A percentile compares a stretch with the other conserved stretches of the same genome.
These are phyloP conservation scores for Fremontodendron californicum DNA, from an alignment of 345 rosid species.

Conservation along the genomic window DNA sequence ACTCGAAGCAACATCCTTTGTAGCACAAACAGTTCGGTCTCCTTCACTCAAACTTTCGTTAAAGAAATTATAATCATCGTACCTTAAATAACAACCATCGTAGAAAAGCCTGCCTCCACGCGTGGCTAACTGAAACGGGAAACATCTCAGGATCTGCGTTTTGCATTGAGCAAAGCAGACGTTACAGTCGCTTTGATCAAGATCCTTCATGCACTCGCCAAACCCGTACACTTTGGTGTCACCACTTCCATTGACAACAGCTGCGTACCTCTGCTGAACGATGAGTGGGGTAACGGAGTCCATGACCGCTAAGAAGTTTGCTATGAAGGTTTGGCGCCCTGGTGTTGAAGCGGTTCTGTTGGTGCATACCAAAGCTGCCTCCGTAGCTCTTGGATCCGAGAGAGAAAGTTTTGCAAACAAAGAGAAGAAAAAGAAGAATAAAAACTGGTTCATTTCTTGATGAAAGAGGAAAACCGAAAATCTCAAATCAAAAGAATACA, in stretches of 20 bases:
- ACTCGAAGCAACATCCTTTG: constrained; percentile 35
- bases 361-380: constrained; percentile 51
- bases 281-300: constrained; percentile 42
- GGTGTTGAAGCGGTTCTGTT: constrained; percentile 48
- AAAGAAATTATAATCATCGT: constrained; percentile 67
- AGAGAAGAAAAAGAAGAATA: constrained; percentile 10
- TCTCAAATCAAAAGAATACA: not conserved
- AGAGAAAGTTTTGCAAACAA: constrained; percentile 28
- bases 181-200: constrained; percentile 58
- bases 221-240: constrained; percentile 54
- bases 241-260: constrained; percentile 40
- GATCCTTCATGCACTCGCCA: constrained; percentile 86
- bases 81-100: constrained; percentile 80
- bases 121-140: constrained; percentile 60
- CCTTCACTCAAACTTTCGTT: constrained; percentile 39
- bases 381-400: constrained; percentile 73
- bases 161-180: constrained; percentile 80
- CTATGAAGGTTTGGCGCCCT: constrained; percentile 36
- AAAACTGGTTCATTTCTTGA: not conserved
- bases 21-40: constrained; percentile 37
- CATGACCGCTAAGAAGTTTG: constrained; percentile 53
- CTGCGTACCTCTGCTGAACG: constrained; percentile 34
- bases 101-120: constrained; percentile 71
- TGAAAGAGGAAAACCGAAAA: not conserved
- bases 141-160: constrained; percentile 60